A percentile compares a stretch with the other conserved stretches of the same genome.
Conservation (phyloP, 164 flowering plant genomes). For the Annona cherimola region DNA sequence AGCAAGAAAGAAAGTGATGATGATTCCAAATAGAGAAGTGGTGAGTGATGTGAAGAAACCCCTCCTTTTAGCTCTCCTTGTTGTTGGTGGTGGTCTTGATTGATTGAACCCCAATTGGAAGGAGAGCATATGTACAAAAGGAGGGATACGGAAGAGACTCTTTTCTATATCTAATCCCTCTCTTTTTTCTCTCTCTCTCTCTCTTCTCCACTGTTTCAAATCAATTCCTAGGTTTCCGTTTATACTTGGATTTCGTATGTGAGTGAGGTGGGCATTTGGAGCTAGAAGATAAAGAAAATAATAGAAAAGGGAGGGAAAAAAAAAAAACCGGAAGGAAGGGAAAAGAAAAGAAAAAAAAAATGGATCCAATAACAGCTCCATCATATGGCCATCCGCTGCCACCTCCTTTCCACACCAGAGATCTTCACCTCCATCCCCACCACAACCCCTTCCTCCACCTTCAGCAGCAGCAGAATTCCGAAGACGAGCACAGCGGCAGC, state of each 20-base stretch:
- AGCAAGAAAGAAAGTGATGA: slow-evolving; percentile 14
- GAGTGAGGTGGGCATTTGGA: neutral
- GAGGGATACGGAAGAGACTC: neutral
- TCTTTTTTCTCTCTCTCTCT: neutral
- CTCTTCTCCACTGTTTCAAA: neutral
- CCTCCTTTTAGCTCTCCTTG: slow-evolving; percentile 13
- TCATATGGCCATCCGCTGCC: slow-evolving; percentile 73
- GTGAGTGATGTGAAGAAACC: slow-evolving; percentile 27
- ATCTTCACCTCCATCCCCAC: slow-evolving; percentile 58
- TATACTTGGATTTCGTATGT: slow-evolving; percentile 6
- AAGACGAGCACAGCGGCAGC: slow-evolving; percentile 49
- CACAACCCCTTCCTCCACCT: slow-evolving; percentile 34
- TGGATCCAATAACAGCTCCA: slow-evolving; percentile 62
- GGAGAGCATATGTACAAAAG: neutral
- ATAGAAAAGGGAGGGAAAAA: neutral
- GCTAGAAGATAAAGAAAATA: neutral
- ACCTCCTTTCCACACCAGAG: slow-evolving; percentile 71
- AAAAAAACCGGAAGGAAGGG: slow-evolving; percentile 7
- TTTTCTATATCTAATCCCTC: neutral
- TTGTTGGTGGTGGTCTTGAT: slow-evolving; percentile 20
- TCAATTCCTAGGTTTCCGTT: neutral
- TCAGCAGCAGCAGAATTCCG: slow-evolving; percentile 42
- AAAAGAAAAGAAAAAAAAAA: slow-evolving; percentile 10
- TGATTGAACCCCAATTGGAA: slow-evolving; percentile 8
- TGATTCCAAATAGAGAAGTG: slow-evolving; percentile 28